These are phyloP conservation scores for Fusarium equiseti DNA, from an alignment of 2,329 filamentous ascomycete genomes.

Conservation along the genomic window DNA sequence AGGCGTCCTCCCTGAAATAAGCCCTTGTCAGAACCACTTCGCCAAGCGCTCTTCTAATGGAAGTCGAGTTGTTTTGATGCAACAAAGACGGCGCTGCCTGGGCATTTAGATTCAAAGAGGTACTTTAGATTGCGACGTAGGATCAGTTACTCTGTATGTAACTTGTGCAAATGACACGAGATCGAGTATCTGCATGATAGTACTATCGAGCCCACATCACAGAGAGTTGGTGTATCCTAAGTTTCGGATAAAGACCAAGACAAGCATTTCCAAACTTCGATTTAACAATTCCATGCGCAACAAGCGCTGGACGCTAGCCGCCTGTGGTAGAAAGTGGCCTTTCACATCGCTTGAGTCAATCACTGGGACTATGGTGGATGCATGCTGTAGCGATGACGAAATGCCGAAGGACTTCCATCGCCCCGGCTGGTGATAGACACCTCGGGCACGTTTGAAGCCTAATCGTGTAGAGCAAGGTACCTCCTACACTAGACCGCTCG, in stretches of 20 bases:
- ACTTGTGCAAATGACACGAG: background rate
- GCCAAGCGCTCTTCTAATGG: background rate
- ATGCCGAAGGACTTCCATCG: constrained; percentile 21
- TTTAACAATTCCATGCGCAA: constrained; percentile 25
- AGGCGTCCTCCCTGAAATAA: constrained; percentile 17
- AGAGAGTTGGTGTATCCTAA: background rate
- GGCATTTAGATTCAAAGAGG: background rate
- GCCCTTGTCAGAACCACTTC: constrained; percentile 20
- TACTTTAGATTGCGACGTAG: background rate
- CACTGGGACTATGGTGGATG: constrained; percentile 10
- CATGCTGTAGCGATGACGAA: constrained; percentile 33
- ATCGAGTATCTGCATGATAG: background rate
- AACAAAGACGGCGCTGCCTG: background rate
- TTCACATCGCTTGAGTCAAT: constrained; percentile 11
- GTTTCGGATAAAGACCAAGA: constrained; percentile 1
- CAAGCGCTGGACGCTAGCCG: constrained; percentile 27
- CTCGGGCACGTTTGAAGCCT: constrained; percentile 2
- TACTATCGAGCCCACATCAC: background rate
- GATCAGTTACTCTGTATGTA: background rate
- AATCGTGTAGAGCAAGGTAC: constrained; percentile 3
- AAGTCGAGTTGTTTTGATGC: background rate
- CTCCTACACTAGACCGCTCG: background rate
- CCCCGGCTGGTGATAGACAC: constrained; percentile 22
- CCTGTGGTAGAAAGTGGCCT: constrained; percentile 21
- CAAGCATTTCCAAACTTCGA: constrained; percentile 8